A percentile compares a stretch with the other conserved stretches of the same genome.
Evolutionary conservation across 345 rosid species (phyloP).

Genomic region (Moringa oleifera): DNA sequence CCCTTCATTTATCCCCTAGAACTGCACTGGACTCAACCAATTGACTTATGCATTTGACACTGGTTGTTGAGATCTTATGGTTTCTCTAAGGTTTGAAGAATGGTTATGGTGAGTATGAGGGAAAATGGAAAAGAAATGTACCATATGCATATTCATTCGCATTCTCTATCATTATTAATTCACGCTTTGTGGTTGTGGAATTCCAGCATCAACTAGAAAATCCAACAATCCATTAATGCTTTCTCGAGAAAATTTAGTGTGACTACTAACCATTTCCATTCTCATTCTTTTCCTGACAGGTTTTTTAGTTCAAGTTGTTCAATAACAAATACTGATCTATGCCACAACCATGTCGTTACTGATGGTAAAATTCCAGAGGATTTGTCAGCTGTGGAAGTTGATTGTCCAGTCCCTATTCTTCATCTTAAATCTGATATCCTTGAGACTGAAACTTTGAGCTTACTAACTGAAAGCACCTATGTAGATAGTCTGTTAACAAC

Average conservation of each 20-base stretch:
- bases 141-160: no score
- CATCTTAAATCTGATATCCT: slow-evolving; percentile 61
- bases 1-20: no score
- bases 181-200: no score
- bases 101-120: no score
- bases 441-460: slow-evolving; percentile 52
- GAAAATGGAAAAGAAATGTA: no score
- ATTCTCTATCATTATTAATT: no score
- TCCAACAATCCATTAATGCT: background rate
- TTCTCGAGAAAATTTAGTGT: background rate
- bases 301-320: slow-evolving; percentile 56
- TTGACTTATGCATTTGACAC: no score
- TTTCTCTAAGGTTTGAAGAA: no score
- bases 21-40: no score
- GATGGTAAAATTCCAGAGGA: slow-evolving; percentile 45
- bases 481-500: slow-evolving; percentile 66
- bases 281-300: slow-evolving; percentile 25
- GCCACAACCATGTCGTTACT: slow-evolving; percentile 35
- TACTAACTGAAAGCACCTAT: slow-evolving; percentile 53
- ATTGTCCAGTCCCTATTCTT: slow-evolving; percentile 49
- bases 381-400: slow-evolving; percentile 26
- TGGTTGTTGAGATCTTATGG: no score
- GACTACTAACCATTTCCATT: background rate
- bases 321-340: slow-evolving; percentile 51
- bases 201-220: no score